Evolutionary conservation across 306 rosid genomes (phyloP).

Genomic region (Ormosia semicastrata): DNA sequence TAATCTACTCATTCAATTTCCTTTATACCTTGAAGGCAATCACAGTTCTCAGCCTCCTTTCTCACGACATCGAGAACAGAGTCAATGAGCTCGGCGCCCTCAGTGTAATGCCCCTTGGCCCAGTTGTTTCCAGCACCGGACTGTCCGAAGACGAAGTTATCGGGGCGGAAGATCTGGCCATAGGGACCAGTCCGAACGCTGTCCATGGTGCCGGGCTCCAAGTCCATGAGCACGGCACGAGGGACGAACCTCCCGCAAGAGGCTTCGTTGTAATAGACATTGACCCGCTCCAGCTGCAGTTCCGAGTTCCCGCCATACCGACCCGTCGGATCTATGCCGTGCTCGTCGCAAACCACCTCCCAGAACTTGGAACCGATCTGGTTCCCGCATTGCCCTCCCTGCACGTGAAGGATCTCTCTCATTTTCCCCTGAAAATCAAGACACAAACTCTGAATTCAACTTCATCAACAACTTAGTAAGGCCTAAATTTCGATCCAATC

Average conservation of each 20-base stretch:
- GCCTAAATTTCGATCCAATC: too few species aligned
- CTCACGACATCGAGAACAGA: conserved; percentile 59
- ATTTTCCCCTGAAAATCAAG: conserved; percentile 39
- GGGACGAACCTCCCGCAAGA: conserved; percentile 64
- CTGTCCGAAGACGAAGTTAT: conserved; percentile 62
- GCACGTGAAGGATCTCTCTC: conserved; percentile 66
- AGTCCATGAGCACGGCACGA: conserved; percentile 61
- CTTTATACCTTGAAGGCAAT: conserved; percentile 52
- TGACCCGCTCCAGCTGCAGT: conserved; percentile 60
- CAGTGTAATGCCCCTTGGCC: conserved; percentile 64
- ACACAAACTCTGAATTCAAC: neutral
- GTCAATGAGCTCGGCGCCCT: conserved; percentile 62
- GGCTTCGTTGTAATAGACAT: conserved; percentile 61
- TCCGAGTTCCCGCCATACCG: conserved; percentile 46
- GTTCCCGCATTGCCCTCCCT: conserved; percentile 68
- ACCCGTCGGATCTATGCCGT: conserved; percentile 66
- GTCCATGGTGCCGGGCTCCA: conserved; percentile 66
- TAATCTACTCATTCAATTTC: neutral
- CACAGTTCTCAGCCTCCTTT: conserved; percentile 63
- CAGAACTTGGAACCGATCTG: conserved; percentile 66
- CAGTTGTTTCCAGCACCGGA: conserved; percentile 66
- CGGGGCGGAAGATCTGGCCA: conserved; percentile 62
- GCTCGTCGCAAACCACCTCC: conserved; percentile 68
- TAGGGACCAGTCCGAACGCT: conserved; percentile 60
- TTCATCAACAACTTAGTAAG: neutral